Conservation (phyloP, 805 yeast species). For the Wickerhamomyces pijperi region DNA sequence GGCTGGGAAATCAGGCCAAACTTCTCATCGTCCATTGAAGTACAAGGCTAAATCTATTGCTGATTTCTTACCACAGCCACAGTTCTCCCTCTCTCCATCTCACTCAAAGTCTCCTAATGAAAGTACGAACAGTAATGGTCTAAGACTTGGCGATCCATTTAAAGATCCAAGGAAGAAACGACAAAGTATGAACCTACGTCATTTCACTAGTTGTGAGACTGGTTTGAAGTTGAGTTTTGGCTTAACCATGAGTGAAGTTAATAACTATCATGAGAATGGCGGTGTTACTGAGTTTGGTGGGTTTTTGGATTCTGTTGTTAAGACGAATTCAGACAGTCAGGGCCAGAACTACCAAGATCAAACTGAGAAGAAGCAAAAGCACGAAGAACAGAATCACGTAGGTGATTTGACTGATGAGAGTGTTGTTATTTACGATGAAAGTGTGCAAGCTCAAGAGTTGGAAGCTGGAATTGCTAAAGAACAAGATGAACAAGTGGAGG, state of each 20-base stretch:
- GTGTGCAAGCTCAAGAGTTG: not conserved
- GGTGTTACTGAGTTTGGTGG: slow-evolving; percentile 1
- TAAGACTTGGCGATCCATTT: not conserved
- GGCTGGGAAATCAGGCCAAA: not conserved
- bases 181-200: slow-evolving; percentile 11
- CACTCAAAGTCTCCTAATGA: not conserved
- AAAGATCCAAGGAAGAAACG: not conserved
- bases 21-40: not conserved
- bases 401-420: not conserved
- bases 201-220: slow-evolving; percentile 17
- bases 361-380: not conserved
- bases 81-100: not conserved
- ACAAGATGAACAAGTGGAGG: slow-evolving; percentile 1
- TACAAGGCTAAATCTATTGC: not conserved
- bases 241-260: not conserved
- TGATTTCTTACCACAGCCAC: not conserved
- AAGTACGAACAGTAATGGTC: not conserved
- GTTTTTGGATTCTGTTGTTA: slow-evolving; percentile 2
- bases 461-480: not conserved
- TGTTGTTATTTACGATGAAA: not conserved
- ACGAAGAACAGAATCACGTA: not conserved
- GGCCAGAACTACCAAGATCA: not conserved
- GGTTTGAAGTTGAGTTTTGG: slow-evolving; percentile 10
- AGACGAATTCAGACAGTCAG: not conserved
- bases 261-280: not conserved